phyloP scores from a whole-genome alignment of 2,329 filamentous ascomycete species.

The Metarhizium anisopliae region DNA sequence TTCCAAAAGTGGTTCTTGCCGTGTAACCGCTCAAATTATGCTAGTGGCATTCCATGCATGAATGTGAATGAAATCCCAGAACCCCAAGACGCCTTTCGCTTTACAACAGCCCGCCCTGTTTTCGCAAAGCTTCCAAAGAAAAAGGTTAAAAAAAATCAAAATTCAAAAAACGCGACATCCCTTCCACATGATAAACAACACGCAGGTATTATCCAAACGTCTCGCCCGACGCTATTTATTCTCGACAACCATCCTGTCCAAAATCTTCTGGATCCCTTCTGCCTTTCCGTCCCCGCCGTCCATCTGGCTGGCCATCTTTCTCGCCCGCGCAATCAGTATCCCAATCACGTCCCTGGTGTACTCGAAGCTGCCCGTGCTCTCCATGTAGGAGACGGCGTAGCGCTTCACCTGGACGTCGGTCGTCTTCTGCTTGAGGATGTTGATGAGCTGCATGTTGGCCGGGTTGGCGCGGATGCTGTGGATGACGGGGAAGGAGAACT shows the following conservation, averaged over 20 bases:
- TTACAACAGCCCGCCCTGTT: neutral
- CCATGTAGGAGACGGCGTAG: constrained; percentile 88
- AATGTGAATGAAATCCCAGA: neutral
- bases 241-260: constrained; percentile 52
- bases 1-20: neutral
- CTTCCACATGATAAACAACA: neutral
- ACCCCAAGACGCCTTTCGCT: neutral
- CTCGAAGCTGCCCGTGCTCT: constrained; percentile 78
- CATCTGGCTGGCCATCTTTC: constrained; percentile 52
- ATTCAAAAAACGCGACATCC: neutral
- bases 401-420: constrained; percentile 79
- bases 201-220: neutral
- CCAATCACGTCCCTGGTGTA: constrained; percentile 65
- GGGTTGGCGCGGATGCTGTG: constrained; percentile 78
- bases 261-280: constrained; percentile 52
- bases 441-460: constrained; percentile 70
- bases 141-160: neutral
- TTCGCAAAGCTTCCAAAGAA: too few species aligned
- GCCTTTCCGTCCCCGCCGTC: constrained; percentile 51
- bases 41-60: neutral
- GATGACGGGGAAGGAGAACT: constrained; percentile 94
- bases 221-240: neutral
- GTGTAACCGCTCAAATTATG: neutral
- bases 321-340: constrained; percentile 55
- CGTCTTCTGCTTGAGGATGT: constrained; percentile 87